Conservation (phyloP, 176 grass and related monocot species). For the Zoysia pacifica region DNA sequence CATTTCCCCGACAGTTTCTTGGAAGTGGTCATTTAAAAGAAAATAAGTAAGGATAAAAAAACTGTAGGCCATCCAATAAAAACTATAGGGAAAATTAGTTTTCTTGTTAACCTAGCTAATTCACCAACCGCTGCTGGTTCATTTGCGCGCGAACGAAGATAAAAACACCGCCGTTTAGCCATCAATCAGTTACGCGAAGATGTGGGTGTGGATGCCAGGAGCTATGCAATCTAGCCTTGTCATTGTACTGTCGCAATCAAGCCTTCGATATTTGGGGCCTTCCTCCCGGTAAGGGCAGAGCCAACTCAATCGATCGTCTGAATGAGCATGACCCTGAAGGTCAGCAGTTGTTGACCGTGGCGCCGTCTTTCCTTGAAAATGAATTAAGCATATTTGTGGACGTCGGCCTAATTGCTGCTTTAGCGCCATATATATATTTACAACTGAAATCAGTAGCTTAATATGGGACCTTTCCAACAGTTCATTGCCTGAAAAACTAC, state of each 20-base stretch:
- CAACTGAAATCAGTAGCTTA: neutral
- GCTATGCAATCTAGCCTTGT: neutral
- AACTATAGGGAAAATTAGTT: too few relatives aligned
- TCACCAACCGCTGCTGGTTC: too few relatives aligned
- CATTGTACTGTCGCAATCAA: conserved; percentile 11
- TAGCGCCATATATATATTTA: too few relatives aligned
- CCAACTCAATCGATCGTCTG: neutral
- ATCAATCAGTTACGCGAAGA: neutral
- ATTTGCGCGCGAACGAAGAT: too few relatives aligned
- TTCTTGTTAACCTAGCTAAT: too few relatives aligned
- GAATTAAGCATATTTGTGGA: neutral
- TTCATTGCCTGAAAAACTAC: neutral
- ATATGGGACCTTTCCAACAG: neutral
- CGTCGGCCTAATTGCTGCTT: neutral
- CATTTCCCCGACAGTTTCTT: neutral
- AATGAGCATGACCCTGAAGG: neutral
- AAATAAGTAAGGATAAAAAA: too few relatives aligned
- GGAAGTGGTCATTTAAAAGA: neutral
- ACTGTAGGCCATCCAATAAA: too few relatives aligned
- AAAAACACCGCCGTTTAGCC: too few relatives aligned
- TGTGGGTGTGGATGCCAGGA: neutral
- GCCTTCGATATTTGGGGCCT: neutral
- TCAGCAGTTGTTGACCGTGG: conserved; percentile 19
- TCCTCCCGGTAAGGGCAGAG: neutral
- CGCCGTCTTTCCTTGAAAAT: neutral